Evolutionary conservation across 1,284 basidiomycete species (phyloP).

Genomic region (Tilletia setariae): DNA sequence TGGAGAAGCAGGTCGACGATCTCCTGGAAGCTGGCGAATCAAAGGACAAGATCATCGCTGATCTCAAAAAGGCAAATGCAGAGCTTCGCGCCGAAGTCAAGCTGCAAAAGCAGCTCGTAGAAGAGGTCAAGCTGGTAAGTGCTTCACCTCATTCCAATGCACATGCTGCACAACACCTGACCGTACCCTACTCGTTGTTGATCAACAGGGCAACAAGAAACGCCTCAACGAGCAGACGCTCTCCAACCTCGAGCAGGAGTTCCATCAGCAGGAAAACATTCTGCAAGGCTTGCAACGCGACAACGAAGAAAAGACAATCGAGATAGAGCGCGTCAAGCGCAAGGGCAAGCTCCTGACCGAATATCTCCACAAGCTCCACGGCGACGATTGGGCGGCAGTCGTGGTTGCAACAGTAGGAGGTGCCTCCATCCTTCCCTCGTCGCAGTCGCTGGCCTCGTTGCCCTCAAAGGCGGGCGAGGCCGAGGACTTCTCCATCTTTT

Average conservation of each 20-base stretch:
- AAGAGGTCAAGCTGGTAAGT: slow-evolving; percentile 15
- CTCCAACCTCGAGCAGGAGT: slow-evolving; percentile 41
- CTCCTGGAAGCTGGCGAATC: slow-evolving; percentile 33
- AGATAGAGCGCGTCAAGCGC: slow-evolving; percentile 36
- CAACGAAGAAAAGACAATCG: slow-evolving; percentile 46
- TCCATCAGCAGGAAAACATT: slow-evolving; percentile 44
- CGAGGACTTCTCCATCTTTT: neutral
- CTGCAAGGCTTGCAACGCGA: slow-evolving; percentile 43
- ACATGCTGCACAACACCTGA: neutral
- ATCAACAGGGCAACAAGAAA: slow-evolving; percentile 17
- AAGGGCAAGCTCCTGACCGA: slow-evolving; percentile 38
- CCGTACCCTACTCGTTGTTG: neutral
- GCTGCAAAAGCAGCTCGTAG: slow-evolving; percentile 26
- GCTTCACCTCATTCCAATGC: neutral
- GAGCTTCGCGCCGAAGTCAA: slow-evolving; percentile 28
- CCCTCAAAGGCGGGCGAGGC: neutral
- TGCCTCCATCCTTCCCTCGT: neutral
- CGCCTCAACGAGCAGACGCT: slow-evolving; percentile 35
- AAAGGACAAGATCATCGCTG: slow-evolving; percentile 32
- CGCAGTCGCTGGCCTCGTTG: neutral
- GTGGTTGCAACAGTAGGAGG: slow-evolving; percentile 19
- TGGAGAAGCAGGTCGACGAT: slow-evolving; percentile 31
- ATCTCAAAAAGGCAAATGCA: slow-evolving; percentile 29
- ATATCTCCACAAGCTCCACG: slow-evolving; percentile 34
- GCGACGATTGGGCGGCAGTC: slow-evolving; percentile 38